phyloP scores from a whole-genome alignment of 2,329 filamentous ascomycete species.

The Fusarium udum region DNA sequence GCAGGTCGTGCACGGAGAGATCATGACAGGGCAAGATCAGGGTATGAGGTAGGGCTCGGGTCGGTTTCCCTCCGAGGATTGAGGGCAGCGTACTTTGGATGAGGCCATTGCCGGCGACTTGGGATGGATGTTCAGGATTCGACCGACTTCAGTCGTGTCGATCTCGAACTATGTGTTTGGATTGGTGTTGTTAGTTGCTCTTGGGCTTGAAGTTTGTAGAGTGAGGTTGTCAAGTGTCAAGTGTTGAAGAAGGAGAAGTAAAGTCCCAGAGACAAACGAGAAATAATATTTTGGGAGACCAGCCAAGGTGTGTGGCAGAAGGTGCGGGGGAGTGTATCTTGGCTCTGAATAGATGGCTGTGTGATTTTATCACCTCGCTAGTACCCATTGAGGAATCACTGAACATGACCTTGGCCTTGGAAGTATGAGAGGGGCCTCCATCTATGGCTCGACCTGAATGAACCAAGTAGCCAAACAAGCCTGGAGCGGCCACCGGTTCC shows the following conservation, averaged over 20 bases:
- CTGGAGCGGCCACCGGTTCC: conserved; percentile 35
- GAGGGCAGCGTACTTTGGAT: conserved; percentile 63
- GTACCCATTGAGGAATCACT: conserved; percentile 29
- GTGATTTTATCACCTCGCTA: conserved; percentile 43
- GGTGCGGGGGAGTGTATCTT: conserved; percentile 41
- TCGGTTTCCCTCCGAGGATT: conserved; percentile 34
- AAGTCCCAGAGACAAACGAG: conserved; percentile 46
- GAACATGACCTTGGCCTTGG: conserved; percentile 32
- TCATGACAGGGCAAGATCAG: conserved; percentile 36
- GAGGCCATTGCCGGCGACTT: conserved; percentile 65
- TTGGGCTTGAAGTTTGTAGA: conserved; percentile 21
- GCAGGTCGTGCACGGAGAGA: conserved; percentile 40
- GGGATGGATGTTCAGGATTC: conserved; percentile 46
- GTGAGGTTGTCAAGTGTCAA: conserved; percentile 28
- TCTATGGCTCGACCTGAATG: conserved; percentile 20
- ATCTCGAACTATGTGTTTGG: conserved; percentile 42
- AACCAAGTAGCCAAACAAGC: conserved; percentile 32
- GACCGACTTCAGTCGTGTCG: conserved; percentile 47
- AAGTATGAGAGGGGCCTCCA: conserved; percentile 31
- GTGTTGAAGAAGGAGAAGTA: conserved; percentile 40
- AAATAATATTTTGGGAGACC: conserved; percentile 54
- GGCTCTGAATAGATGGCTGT: conserved; percentile 46
- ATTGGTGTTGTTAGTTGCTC: conserved; percentile 35
- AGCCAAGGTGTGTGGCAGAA: conserved; percentile 43
- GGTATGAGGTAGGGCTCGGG: conserved; percentile 27